A percentile compares a stretch with the other conserved stretches of the same genome.
Conservation (phyloP, 1,139 yeast genomes). For the Candida freyschussii region DNA sequence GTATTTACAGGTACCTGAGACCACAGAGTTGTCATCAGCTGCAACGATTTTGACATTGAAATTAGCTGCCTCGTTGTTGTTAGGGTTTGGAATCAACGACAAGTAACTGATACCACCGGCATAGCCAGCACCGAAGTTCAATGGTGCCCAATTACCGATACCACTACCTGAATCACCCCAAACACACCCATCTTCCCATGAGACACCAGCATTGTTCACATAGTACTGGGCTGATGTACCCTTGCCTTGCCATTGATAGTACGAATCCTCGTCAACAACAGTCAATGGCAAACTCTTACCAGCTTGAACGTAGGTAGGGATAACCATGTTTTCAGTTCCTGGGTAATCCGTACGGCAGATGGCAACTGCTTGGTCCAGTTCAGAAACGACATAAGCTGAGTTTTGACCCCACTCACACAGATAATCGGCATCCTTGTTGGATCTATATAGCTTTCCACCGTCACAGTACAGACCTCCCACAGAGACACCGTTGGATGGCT, state of each 20-base stretch:
- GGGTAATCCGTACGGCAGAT: slow-evolving; percentile 87
- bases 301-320: slow-evolving; percentile 65
- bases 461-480: slow-evolving; percentile 76
- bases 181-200: slow-evolving; percentile 66
- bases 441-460: slow-evolving; percentile 62
- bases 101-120: slow-evolving; percentile 59
- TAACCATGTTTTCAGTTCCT: slow-evolving; percentile 83
- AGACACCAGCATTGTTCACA: slow-evolving; percentile 77
- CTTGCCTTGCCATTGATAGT: slow-evolving; percentile 63
- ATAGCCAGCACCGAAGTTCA: slow-evolving; percentile 72
- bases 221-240: slow-evolving; percentile 74
- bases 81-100: slow-evolving; percentile 79
- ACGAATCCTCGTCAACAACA: slow-evolving; percentile 57
- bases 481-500: slow-evolving; percentile 71
- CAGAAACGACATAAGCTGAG: slow-evolving; percentile 54
- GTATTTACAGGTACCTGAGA: slow-evolving; percentile 60
- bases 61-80: slow-evolving; percentile 58
- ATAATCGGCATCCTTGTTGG: slow-evolving; percentile 53
- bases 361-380: slow-evolving; percentile 56
- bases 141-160: slow-evolving; percentile 83
- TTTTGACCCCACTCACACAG: slow-evolving; percentile 77
- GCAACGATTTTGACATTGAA: slow-evolving; percentile 68
- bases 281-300: slow-evolving; percentile 56
- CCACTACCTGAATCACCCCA: slow-evolving; percentile 67
- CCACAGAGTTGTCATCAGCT: slow-evolving; percentile 41